Percentiles rank a stretch among this genome's conserved stretches.
These are phyloP conservation scores for Cicer judaicum DNA, from an alignment of 306 rosid species.

Conservation along the genomic window DNA sequence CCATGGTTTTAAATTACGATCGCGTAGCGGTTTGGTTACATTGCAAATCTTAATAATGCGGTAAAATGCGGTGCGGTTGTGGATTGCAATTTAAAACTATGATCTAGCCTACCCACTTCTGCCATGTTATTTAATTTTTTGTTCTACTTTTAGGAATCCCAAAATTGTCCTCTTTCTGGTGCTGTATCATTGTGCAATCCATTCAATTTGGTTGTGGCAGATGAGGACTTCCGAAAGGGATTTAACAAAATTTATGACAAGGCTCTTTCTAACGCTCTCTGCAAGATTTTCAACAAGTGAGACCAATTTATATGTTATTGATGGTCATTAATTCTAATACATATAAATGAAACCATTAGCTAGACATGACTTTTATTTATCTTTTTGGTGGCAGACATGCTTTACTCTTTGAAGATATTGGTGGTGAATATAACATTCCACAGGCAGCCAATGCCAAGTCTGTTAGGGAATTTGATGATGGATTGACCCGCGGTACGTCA, in stretches of 20 bases:
- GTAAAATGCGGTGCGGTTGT: too few relatives aligned
- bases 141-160: constrained; percentile 68
- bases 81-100: too few relatives aligned
- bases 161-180: constrained; percentile 76
- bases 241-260: constrained; percentile 81
- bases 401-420: constrained; percentile 77
- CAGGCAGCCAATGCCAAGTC: constrained; percentile 74
- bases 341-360: neutral
- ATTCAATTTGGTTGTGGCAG: constrained; percentile 83
- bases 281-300: constrained; percentile 79
- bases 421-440: constrained; percentile 72
- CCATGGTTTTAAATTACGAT: too few relatives aligned
- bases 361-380: constrained; percentile 1
- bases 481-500: constrained; percentile 82
- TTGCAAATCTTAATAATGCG: too few relatives aligned
- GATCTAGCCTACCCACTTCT: neutral
- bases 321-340: neutral
- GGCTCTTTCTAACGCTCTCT: constrained; percentile 72
- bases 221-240: constrained; percentile 90
- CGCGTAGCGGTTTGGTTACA: too few relatives aligned
- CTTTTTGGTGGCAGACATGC: constrained; percentile 63
- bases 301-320: constrained; percentile 34
- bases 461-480: constrained; percentile 89
- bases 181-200: constrained; percentile 98
- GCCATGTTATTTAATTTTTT: constrained; percentile 29